These are phyloP conservation scores for Plasmodium gonderi DNA, from an alignment of 169 alveolate species.

Conservation along the genomic window DNA sequence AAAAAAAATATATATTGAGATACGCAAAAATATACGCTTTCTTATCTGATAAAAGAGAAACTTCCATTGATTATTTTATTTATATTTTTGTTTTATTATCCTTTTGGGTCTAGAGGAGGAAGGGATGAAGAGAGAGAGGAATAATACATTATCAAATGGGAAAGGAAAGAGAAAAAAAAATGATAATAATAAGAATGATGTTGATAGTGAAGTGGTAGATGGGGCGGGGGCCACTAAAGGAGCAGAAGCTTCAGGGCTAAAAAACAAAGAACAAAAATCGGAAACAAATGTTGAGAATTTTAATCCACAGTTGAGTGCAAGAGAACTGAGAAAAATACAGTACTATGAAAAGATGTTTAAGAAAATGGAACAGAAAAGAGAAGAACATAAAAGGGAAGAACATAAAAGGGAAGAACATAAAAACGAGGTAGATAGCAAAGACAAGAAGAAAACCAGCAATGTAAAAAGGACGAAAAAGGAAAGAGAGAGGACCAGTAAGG, in stretches of 20 bases:
- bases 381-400: conserved; percentile 21
- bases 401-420: conserved; percentile 25
- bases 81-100: background rate
- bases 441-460: background rate
- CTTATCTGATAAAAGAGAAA: conserved; percentile 1
- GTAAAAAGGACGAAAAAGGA: background rate
- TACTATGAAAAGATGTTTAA: conserved; percentile 85
- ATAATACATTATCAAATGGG: background rate
- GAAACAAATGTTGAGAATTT: conserved; percentile 33
- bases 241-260: background rate
- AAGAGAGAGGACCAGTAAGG: background rate
- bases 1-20: background rate
- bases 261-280: background rate
- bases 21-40: too few species aligned
- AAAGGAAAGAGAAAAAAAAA: conserved; percentile 34
- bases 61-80: too few species aligned
- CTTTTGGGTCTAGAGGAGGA: background rate
- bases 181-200: background rate
- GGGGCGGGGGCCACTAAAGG: background rate
- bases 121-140: conserved; percentile 10
- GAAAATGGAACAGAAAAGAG: conserved; percentile 75
- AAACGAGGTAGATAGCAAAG: conserved; percentile 32
- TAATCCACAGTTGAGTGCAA: conserved; percentile 81
- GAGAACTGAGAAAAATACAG: conserved; percentile 82
- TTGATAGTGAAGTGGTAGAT: background rate